Conservation (phyloP, 2,329 filamentous ascomycete genomes). For the Fusarium sororula region DNA sequence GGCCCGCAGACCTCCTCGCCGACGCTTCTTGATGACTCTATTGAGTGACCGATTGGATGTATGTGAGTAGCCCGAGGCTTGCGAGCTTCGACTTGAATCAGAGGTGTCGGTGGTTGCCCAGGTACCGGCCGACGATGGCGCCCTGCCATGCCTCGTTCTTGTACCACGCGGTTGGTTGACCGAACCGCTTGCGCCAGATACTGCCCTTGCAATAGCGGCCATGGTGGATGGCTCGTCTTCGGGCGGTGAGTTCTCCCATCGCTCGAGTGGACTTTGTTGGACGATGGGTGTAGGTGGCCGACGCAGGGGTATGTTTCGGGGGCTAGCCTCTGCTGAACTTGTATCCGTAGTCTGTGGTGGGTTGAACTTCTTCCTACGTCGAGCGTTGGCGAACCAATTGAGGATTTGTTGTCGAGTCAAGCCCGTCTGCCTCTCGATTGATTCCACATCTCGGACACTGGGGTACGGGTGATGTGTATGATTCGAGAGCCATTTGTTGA, state of each 20-base stretch:
- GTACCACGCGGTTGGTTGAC: rapidly evolving
- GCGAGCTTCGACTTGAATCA: slow-evolving; percentile 1
- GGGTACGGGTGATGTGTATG: slow-evolving; percentile 84
- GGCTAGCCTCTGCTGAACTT: not conserved
- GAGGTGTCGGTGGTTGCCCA: not conserved
- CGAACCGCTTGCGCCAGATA: slow-evolving; percentile 7
- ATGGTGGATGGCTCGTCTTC: slow-evolving; percentile 45
- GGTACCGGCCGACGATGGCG: slow-evolving; percentile 26
- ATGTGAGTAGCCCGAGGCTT: not conserved
- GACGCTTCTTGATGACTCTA: not conserved
- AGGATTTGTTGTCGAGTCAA: slow-evolving; percentile 81
- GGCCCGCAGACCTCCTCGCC: not conserved
- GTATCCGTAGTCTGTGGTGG: not conserved
- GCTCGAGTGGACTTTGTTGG: slow-evolving; percentile 42
- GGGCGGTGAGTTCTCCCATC: slow-evolving; percentile 47
- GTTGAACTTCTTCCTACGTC: slow-evolving; percentile 73
- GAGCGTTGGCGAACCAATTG: slow-evolving; percentile 89
- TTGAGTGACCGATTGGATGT: not conserved
- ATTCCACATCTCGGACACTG: slow-evolving; percentile 81
- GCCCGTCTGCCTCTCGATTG: slow-evolving; percentile 76
- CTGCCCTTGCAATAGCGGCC: slow-evolving; percentile 42
- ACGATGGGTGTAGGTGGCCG: slow-evolving; percentile 58
- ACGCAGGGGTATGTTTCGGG: not conserved
- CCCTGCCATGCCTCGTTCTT: rapidly evolving
- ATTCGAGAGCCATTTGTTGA: slow-evolving; percentile 70